Conservation (phyloP, 108 stramenopile species). For the Skeletonema tropicum region DNA sequence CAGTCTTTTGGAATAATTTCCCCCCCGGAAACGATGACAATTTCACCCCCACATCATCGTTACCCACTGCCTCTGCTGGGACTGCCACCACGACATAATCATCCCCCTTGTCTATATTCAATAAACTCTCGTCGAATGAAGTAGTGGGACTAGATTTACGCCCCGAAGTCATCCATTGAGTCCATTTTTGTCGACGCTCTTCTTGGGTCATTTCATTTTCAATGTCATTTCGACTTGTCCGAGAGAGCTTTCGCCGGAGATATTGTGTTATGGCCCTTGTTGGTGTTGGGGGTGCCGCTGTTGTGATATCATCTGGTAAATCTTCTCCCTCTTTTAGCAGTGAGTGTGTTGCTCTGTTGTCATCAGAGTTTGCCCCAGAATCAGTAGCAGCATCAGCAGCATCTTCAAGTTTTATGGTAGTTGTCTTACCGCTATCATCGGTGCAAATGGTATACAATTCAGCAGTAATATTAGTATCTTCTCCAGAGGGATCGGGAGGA, state of each 20-base stretch:
- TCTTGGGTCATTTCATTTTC: constrained; percentile 3
- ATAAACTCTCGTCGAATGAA: neutral
- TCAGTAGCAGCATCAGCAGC: neutral
- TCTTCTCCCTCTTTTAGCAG: neutral
- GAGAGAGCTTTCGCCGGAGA: constrained; percentile 3
- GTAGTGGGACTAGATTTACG: constrained; percentile 12
- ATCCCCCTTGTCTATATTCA: constrained; percentile 7
- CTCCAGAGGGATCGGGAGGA: no score
- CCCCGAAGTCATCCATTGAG: constrained; percentile 49
- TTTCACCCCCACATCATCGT: neutral
- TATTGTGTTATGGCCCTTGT: neutral
- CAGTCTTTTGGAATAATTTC: constrained; percentile 10
- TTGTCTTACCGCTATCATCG: neutral
- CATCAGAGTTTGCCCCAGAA: neutral
- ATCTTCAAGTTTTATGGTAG: neutral
- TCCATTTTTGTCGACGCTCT: constrained; percentile 25
- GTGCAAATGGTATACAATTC: no score
- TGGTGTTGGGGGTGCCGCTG: neutral
- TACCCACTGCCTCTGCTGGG: neutral
- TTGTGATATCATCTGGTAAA: neutral
- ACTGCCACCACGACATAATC: constrained; percentile 11
- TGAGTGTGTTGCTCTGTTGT: neutral
- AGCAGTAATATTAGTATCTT: no score
- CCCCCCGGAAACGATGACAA: constrained; percentile 7
- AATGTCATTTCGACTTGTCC: neutral